Conservation (phyloP, 345 rosid genomes). For the Reutealis trisperma region DNA sequence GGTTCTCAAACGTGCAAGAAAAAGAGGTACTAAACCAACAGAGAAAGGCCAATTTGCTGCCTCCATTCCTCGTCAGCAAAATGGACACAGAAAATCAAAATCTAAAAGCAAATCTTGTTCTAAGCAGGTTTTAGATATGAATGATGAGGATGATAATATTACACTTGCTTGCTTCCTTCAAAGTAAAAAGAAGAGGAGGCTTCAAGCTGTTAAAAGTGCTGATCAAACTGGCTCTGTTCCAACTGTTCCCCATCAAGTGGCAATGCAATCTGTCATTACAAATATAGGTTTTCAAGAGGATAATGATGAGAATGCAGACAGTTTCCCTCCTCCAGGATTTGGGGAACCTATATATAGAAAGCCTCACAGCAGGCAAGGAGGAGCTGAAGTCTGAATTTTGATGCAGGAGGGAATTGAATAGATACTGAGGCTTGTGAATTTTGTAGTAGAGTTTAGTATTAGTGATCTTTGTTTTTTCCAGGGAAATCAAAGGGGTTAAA, state of each 20-base stretch:
- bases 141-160: constrained; percentile 19
- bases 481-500: too few relatives aligned
- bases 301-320: background rate
- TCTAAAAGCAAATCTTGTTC: constrained; percentile 6
- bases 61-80: background rate
- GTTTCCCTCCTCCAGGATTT: background rate
- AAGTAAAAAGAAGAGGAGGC: constrained; percentile 27
- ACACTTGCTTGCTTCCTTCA: constrained; percentile 23
- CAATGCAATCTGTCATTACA: too few relatives aligned
- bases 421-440: background rate
- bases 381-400: background rate
- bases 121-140: constrained; percentile 2
- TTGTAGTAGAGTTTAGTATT: constrained; percentile 5
- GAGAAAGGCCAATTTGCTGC: background rate
- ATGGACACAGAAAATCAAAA: constrained; percentile 3
- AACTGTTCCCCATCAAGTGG: background rate
- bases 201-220: constrained; percentile 9
- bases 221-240: background rate
- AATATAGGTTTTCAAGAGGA: background rate
- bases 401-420: background rate
- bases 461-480: too few relatives aligned
- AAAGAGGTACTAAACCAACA: background rate
- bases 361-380: too few relatives aligned
- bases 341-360: background rate
- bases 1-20: background rate